These are phyloP conservation scores for Neoscytalidium dimidiatum DNA, from an alignment of 2,329 filamentous ascomycete genomes.

Conservation along the genomic window DNA sequence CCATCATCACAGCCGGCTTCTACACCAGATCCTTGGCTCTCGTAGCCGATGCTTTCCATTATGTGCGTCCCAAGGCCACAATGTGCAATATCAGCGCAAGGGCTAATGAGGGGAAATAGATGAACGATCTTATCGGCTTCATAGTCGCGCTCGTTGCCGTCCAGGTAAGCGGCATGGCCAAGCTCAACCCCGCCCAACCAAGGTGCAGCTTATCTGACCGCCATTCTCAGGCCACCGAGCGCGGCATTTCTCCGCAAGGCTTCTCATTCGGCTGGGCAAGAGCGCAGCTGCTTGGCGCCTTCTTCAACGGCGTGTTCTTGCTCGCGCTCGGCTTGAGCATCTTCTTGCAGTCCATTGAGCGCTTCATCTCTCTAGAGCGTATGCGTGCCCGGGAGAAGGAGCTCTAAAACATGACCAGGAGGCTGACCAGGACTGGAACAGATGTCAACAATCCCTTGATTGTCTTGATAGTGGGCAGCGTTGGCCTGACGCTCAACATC, in stretches of 20 bases:
- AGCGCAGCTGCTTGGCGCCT: conserved; percentile 71
- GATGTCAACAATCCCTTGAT: conserved; percentile 65
- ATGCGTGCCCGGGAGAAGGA: conserved; percentile 27
- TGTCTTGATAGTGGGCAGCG: conserved; percentile 68
- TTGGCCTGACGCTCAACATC: conserved; percentile 68
- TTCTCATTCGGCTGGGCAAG: conserved; percentile 77
- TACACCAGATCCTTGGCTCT: conserved; percentile 71
- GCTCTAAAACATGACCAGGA: too few relatives aligned
- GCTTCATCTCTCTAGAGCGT: conserved; percentile 63
- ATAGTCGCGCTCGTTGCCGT: conserved; percentile 66
- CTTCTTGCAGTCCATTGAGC: conserved; percentile 70
- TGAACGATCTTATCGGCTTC: conserved; percentile 72
- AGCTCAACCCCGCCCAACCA: background rate
- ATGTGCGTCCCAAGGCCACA: conserved; percentile 52
- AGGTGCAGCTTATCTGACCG: background rate
- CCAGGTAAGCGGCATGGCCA: conserved; percentile 48
- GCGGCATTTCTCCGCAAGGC: conserved; percentile 56
- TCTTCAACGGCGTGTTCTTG: conserved; percentile 79
- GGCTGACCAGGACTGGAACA: conserved; percentile 30
- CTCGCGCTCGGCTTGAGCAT: conserved; percentile 72
- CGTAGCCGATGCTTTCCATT: conserved; percentile 78
- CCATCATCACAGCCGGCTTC: conserved; percentile 57
- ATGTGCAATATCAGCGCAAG: too few relatives aligned
- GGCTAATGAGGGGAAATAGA: conserved; percentile 40
- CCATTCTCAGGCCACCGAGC: conserved; percentile 45